Evolutionary conservation across 2,329 filamentous ascomycete species (phyloP).

Genomic region (Metarhizium rileyi): DNA sequence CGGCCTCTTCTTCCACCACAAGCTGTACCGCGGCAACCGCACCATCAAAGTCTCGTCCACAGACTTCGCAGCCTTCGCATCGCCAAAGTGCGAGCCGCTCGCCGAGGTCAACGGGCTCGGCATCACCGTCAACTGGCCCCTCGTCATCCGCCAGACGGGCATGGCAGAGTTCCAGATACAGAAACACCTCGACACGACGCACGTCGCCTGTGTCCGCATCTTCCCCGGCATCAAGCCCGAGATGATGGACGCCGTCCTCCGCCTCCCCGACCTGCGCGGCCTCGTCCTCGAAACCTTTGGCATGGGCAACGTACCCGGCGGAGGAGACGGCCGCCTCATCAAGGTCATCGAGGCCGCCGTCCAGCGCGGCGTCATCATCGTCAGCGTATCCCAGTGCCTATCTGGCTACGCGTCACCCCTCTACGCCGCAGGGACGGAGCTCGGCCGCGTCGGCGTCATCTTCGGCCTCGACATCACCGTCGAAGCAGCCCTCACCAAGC

Average conservation of each 20-base stretch:
- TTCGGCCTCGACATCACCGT: constrained; percentile 84
- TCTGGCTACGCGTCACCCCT: constrained; percentile 67
- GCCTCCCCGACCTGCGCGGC: constrained; percentile 65
- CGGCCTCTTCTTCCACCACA: constrained; percentile 88
- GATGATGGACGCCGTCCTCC: constrained; percentile 80
- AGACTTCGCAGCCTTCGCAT: constrained; percentile 78
- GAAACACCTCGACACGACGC: constrained; percentile 70
- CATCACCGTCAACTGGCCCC: constrained; percentile 71
- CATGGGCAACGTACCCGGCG: constrained; percentile 82
- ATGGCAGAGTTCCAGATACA: constrained; percentile 68
- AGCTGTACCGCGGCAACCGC: constrained; percentile 78
- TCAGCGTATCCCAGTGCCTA: constrained; percentile 86
- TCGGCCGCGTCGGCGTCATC: constrained; percentile 76
- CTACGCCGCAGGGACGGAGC: constrained; percentile 67
- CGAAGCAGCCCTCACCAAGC: constrained; percentile 83
- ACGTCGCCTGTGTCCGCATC: constrained; percentile 80
- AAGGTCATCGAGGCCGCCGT: constrained; percentile 70
- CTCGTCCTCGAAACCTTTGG: constrained; percentile 88
- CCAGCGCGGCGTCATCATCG: constrained; percentile 70
- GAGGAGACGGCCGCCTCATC: constrained; percentile 68
- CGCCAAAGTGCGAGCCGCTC: constrained; percentile 75
- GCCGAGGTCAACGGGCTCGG: constrained; percentile 73
- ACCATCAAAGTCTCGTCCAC: constrained; percentile 82
- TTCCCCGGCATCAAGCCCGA: constrained; percentile 91
- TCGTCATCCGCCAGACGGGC: constrained; percentile 63